A percentile compares a stretch with the other conserved stretches of the same genome.
Evolutionary conservation across 345 rosid species (phyloP).

Genomic region (Gossypium ekmanianum): DNA sequence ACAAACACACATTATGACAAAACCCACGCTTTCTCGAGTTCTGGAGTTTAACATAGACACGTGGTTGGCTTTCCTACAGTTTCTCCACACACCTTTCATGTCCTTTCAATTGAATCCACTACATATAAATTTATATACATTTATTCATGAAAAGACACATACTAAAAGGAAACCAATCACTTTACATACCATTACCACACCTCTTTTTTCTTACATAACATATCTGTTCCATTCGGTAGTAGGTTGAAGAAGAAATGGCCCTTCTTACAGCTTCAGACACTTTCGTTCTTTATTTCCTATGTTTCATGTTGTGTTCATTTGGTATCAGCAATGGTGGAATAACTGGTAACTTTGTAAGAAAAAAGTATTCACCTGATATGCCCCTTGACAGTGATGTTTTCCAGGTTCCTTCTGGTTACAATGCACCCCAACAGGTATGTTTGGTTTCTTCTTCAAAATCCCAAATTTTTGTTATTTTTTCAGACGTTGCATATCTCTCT

Average conservation of each 20-base stretch:
- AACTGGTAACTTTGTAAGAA: conserved; percentile 56
- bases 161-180: too few relatives aligned
- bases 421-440: conserved; percentile 69
- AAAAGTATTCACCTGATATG: conserved; percentile 56
- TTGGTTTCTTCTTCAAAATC: not conserved
- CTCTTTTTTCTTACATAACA: too few relatives aligned
- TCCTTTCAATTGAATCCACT: too few relatives aligned
- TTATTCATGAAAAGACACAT: too few relatives aligned
- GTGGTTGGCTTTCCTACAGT: too few relatives aligned
- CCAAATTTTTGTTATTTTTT: not conserved
- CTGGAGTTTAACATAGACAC: too few relatives aligned
- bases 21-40: too few relatives aligned
- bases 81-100: too few relatives aligned
- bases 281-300: not conserved
- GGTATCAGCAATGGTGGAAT: conserved; percentile 48
- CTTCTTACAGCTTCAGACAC: not conserved
- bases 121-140: too few relatives aligned
- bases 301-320: conserved; percentile 16
- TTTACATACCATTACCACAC: too few relatives aligned
- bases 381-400: conserved; percentile 76
- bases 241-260: not conserved
- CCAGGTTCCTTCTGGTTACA: conserved; percentile 64
- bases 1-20: too few relatives aligned
- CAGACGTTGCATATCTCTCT: not conserved
- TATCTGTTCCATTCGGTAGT: not conserved